Conservation (phyloP, 2,329 filamentous ascomycete genomes). For the Fusarium citri region DNA sequence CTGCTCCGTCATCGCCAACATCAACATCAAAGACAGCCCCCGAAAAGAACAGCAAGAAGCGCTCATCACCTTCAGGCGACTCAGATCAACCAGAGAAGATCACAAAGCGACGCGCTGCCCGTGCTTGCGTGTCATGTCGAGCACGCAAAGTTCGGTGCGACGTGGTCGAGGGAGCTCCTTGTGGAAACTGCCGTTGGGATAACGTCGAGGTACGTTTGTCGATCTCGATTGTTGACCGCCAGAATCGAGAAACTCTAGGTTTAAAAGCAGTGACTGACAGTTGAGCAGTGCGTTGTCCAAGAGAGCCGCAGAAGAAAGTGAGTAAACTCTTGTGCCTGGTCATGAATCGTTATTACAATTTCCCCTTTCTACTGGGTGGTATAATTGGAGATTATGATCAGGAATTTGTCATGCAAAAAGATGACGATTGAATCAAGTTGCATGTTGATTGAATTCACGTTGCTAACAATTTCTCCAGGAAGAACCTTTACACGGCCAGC, state of each 20-base stretch:
- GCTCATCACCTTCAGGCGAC: conserved; percentile 48
- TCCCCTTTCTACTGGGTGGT: conserved; percentile 10
- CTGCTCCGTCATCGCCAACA: conserved; percentile 47
- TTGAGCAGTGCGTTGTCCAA: conserved; percentile 71
- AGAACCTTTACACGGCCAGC: conserved; percentile 57
- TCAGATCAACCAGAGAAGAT: conserved; percentile 58
- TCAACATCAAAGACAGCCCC: conserved; percentile 46
- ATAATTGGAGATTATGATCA: conserved; percentile 17
- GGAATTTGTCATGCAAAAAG: conserved; percentile 28
- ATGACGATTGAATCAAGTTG: conserved; percentile 3
- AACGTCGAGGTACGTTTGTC: conserved; percentile 68
- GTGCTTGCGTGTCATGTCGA: conserved; percentile 89
- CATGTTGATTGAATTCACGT: conserved; percentile 19
- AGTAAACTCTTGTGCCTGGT: conserved; percentile 54
- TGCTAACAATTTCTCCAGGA: conserved; percentile 52
- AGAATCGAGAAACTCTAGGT: conserved; percentile 19
- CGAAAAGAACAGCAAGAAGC: conserved; percentile 51
- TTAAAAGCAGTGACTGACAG: conserved; percentile 32
- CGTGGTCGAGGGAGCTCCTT: conserved; percentile 88
- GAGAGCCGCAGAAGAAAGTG: conserved; percentile 89
- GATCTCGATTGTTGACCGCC: conserved; percentile 8
- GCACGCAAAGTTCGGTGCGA: conserved; percentile 93
- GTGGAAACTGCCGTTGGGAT: conserved; percentile 87
- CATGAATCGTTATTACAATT: conserved; percentile 12
- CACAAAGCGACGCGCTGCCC: conserved; percentile 86